Evolutionary conservation across 768 basidiomycete genomes (phyloP), one percentile per base, ranked within the genome.

Genomic region (Termitomyces sp.): DNA sequence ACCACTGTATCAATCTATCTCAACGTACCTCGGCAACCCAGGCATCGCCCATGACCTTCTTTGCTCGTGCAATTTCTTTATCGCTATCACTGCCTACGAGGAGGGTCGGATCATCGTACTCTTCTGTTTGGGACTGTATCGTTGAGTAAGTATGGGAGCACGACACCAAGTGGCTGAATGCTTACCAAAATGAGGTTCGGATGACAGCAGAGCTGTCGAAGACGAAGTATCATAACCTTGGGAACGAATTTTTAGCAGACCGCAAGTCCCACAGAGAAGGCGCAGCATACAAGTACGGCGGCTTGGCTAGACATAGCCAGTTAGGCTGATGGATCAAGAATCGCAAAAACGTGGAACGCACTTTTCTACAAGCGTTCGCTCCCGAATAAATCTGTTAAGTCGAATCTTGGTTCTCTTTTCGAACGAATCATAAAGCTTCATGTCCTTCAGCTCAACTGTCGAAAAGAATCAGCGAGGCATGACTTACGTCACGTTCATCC

Each of bases 151-250:
- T 44, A n/a, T 34, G 31, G 26, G 20, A 29, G 16, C 6, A 8
- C 33, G 10, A 5, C 13, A 39, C 5, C 6, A 29, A 39, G n/a
- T 29, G 26, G 58, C 46, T 18, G 64, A 60, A 7, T 7, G 66
- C 80, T 33, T 51, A 86, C 86, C 41, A 88, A 73, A 42, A 89
- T 84, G 5, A 92, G 80, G 64, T 85, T 74, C 0, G 89, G 89
- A 66, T 90, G 88, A 61, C 82, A 82, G 65, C 86, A 88, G 0
- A 91, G 71, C 64, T 91, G 90, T 5, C 89, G 78, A 41, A 93
- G 72, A 6, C 90, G 85, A 34, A 92, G 76, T 20, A 92, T 86
- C 80, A 92, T 78, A 24, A 89, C 84, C 76, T 86, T 63, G 15
- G 39, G 39, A 18, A 42, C 5, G 24, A 8, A 37, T 31, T 29